Base-by-base conservation (phyloP, 352 stramenopile genomes). In the Globisporangium polare region DNA sequence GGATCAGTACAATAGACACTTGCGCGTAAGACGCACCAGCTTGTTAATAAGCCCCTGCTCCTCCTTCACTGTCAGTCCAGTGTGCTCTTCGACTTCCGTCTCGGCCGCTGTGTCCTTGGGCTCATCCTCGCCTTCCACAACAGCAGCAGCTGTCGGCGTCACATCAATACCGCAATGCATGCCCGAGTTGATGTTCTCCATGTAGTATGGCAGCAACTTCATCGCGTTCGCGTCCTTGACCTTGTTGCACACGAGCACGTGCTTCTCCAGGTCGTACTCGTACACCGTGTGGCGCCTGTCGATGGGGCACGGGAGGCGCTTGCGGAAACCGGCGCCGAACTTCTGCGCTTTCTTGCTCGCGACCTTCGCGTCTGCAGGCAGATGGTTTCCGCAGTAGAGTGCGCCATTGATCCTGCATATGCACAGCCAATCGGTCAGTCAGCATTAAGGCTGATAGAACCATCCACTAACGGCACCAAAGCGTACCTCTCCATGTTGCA, bases 121-220 rank as follows among this genome's bases (percentile, higher is more conserved):
- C 27, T 43, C 43, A 18, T 63, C 59, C 24, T 71, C 41, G 17
- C 51, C 42, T 22, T 54, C 54, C 35, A 15, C 62, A 15, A 42
- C 18, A 31, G 0, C 10, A 18, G 1, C 13, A n/a, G 10, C 26
- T 12, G 27, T 1, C 17, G 24, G 3, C 0, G 17, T 17, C 29
- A 10, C 20, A 6, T 58, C 29, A n/a, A 1, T 22, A 15, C 18
- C 57, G 39, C 60, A 74, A 51, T 90, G 75, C 5, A 53, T 74
- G 5, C 83, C 86, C 31, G 83, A 92, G 67, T 94, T 94, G 60
- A 94, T 90, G 50, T 91, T 88, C 54, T 84, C 75, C 24, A 59
- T 74, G 62, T 91, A 94, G 66, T 81, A 92, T 20, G 83, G 79
- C 50, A 92, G 67, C 24, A 68, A 64, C 64, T 72, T 75, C 70